Base-by-base conservation (phyloP, 164 flowering plant genomes). In the Magnolia changhungtana region DNA sequence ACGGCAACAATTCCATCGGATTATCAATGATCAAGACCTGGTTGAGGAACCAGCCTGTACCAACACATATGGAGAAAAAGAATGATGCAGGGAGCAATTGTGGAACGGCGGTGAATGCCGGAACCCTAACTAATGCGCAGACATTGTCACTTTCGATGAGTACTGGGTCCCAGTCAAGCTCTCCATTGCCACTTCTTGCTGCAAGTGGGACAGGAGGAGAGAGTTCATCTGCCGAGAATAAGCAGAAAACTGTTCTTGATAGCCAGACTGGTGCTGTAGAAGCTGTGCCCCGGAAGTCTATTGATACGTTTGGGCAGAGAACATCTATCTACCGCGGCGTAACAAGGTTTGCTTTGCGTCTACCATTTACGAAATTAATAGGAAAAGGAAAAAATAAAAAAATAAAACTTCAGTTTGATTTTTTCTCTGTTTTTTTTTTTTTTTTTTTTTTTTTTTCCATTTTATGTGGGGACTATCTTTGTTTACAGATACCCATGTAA, bases 281-380 rank as follows among this genome's bases (percentile, higher is more conserved):
- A 59, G 86, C 90, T 0, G 87, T 81, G 63, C 97, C 97, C 0
- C 77, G 93, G 76, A 95, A 91, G 72, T 85, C 97, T 50, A 84
- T 90, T 68, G 98, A 95, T 71, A 93, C 97, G 21, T 95, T 93
- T 76, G 98, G 98, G 59, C 98, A 95, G 67, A 83, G 98, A 65
- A 95, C 98, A 70, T 95, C 98, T 2, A 93, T 95, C 31, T 95
- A 95, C 83, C 95, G 98, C 69, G 98, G 98, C 72, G 98, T 95
- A 20, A 95, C 98, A 63, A 93, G 95, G 98, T 94, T 51, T 24
- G 45, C 16, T 49, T 27, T 23, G 9, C 10, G 24, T 65, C 9
- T 19, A 24, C 68, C 37, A 20, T 7, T 3, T 10, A 21, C 14
- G 20, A 64, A 65, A 65, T 11, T 23, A 13, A 7, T 58, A 13